Base-by-base conservation (phyloP, 306 rosid genomes). In the Fagus crenata region DNA sequence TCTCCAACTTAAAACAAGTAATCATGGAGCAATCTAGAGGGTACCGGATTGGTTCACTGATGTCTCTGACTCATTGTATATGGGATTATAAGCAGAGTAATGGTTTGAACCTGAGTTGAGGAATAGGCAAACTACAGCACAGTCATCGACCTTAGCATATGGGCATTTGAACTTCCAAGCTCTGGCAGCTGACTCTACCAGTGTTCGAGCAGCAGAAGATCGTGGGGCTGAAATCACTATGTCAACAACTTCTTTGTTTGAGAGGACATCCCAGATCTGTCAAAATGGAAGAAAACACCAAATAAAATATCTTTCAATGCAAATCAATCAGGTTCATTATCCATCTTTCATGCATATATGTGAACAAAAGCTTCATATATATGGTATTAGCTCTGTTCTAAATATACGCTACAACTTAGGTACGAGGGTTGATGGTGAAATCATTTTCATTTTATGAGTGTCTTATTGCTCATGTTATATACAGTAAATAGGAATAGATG, bases 231-330 rank as follows among this genome's bases (percentile, higher is more conserved):
- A 82, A 65, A 92, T 89, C 54, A 93, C 93, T 70, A 89, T 87
- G 59, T 49, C 73, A 60, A 91, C 96, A 2, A 87, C 98, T 81
- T 93, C 83, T 73, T 86, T 43, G 79, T 93, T 93, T 9, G 98
- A 78, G 63, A 93, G 86, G 68, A 91, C 98, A 84, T 93, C 97
- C 96, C 98, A 93, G 18, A 93, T 77, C 98, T 93, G 85, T 72
- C 28, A 43, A 67, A 78, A 51, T 32, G 67, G 51, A 56, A 53
- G 53, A 74, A 55, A 22, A 33, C 8, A 80, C 42, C 53, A 55
- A 14, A 6, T 7, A 69, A 54, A 8, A 49, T 28, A 78, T 8
- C 42, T 51, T 35, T 32, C 60, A 71, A 12, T 74, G 13, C 69
- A 17, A 74, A 31, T 22, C 33, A 14, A 18, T 9, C 13, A 28